Evolutionary conservation across 345 rosid genomes (phyloP).

Genomic region (Lepidium sativum): DNA sequence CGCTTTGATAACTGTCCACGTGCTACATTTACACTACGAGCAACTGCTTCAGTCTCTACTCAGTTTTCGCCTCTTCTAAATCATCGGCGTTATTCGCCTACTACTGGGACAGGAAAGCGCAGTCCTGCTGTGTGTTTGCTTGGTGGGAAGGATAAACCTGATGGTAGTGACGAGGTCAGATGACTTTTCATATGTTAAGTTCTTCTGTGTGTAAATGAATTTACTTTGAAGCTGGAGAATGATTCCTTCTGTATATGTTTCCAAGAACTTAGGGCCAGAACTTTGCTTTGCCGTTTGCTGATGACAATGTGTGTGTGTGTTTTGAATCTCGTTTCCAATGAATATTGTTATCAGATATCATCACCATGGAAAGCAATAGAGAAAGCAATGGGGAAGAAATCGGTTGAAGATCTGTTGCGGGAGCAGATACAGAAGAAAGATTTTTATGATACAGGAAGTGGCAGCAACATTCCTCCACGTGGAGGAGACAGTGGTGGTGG

Average conservation of each 20-base stretch:
- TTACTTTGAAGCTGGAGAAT: neutral
- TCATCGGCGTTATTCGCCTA: conserved; percentile 7
- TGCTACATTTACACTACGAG: conserved; percentile 4
- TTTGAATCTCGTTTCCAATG: neutral
- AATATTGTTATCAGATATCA: conserved; percentile 33
- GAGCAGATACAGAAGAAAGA: conserved; percentile 56
- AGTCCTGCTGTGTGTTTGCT: conserved; percentile 41
- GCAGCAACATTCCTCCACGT: conserved; percentile 37
- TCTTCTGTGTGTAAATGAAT: neutral
- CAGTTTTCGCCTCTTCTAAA: conserved; percentile 22
- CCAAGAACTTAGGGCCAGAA: neutral
- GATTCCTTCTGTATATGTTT: neutral
- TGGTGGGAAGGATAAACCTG: conserved; percentile 56
- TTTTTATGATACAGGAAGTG: conserved; percentile 38
- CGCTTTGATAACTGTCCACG: neutral
- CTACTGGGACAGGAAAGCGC: conserved; percentile 19
- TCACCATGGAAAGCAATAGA: conserved; percentile 54
- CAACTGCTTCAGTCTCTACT: conserved; percentile 4
- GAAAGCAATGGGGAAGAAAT: conserved; percentile 45
- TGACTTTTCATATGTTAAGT: neutral
- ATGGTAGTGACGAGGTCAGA: conserved; percentile 29
- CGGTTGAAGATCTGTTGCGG: conserved; percentile 55
- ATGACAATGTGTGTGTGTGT: neutral
- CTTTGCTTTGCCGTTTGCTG: neutral
- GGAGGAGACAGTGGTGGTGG: conserved; percentile 40